phyloP scores from a whole-genome alignment of 2,329 filamentous ascomycete species.

The Coccinonectria pachysandricola region DNA sequence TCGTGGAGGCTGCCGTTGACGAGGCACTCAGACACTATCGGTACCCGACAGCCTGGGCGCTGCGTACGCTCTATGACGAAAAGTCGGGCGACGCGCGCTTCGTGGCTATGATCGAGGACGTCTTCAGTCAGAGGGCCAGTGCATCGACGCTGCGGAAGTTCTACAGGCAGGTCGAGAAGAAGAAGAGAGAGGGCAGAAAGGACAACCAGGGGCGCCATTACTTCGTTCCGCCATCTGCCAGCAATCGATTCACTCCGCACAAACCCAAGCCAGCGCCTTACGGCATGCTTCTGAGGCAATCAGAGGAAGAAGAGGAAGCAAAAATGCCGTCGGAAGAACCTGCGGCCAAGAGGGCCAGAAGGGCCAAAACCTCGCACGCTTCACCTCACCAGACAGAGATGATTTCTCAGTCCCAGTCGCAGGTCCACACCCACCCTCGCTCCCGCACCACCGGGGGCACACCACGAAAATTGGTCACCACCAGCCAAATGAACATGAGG shows the following conservation, averaged over 20 bases:
- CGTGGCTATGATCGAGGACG: constrained; percentile 45
- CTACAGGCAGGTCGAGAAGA: constrained; percentile 36
- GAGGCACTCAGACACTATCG: constrained; percentile 45
- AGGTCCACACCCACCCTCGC: constrained; percentile 6
- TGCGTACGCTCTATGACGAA: constrained; percentile 51
- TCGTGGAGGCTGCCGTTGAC: constrained; percentile 48
- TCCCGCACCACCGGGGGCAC: constrained; percentile 15
- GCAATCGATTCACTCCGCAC: constrained; percentile 31
- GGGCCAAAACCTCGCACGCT: constrained; percentile 23
- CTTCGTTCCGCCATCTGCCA: constrained; percentile 40
- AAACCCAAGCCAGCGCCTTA: constrained; percentile 41
- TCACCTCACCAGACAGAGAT: constrained; percentile 9
- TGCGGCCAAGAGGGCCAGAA: constrained; percentile 29
- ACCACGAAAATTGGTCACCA: constrained; percentile 19
- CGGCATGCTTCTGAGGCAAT: constrained; percentile 33
- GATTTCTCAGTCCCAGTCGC: constrained; percentile 6
- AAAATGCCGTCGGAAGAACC: constrained; percentile 12
- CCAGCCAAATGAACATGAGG: too few species aligned
- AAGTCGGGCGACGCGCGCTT: constrained; percentile 40
- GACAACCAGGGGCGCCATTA: constrained; percentile 41
- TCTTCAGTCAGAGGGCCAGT: constrained; percentile 48
- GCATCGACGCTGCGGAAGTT: constrained; percentile 41
- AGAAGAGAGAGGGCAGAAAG: constrained; percentile 47
- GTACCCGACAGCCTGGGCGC: constrained; percentile 52
- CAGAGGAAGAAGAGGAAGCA: constrained; percentile 7